A percentile compares a stretch with the other conserved stretches of the same genome.
Evolutionary conservation across 139 green algal genomes (phyloP).

Genomic region (Gonium pectorale): DNA sequence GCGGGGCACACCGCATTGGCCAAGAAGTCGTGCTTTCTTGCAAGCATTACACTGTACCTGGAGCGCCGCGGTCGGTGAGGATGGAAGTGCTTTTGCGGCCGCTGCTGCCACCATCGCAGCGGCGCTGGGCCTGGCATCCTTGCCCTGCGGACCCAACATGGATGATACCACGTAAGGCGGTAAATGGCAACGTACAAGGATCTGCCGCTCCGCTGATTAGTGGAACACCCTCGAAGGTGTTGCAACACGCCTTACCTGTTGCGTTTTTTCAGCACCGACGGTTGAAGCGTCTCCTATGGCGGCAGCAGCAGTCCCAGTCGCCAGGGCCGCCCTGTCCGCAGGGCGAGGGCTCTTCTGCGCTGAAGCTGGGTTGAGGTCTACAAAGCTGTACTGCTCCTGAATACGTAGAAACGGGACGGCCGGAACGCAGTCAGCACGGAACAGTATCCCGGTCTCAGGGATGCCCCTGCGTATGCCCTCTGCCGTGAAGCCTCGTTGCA

Average conservation of each 20-base stretch:
- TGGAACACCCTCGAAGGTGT: too few species aligned
- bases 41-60: neutral
- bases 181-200: too few species aligned
- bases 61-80: neutral
- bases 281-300: neutral
- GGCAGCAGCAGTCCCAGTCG: neutral
- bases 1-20: neutral
- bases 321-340: neutral
- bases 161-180: too few species aligned
- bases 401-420: too few species aligned
- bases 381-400: constrained; percentile 23
- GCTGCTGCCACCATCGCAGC: neutral
- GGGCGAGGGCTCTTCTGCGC: constrained; percentile 5
- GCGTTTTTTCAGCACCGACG: neutral
- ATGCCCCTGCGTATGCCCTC: too few species aligned
- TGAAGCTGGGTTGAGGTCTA: constrained; percentile 14
- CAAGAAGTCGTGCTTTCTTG: too few species aligned
- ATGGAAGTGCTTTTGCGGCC: neutral
- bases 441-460: too few species aligned
- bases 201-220: too few species aligned
- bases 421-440: too few species aligned
- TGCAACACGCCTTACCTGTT: neutral
- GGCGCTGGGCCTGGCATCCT: neutral
- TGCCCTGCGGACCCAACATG: too few species aligned
- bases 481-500: too few species aligned